Percentiles rank a stretch among this genome's conserved stretches.
phyloP scores from a whole-genome alignment of 2,329 filamentous ascomycete species.

The Penicillium janthinellum region DNA sequence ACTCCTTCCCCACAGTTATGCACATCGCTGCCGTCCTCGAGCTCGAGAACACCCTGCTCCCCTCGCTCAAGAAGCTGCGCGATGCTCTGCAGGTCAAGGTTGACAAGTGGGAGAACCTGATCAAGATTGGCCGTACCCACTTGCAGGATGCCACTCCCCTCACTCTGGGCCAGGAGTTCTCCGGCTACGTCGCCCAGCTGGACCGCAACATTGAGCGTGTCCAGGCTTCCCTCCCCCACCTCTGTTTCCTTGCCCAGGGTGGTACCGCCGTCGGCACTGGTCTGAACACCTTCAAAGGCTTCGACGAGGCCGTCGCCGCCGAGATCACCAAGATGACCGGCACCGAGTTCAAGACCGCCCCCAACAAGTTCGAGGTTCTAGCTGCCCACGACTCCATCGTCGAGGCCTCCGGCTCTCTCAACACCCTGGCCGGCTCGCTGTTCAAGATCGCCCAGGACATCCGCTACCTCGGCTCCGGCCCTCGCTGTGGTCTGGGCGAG shows the following conservation, averaged over 20 bases:
- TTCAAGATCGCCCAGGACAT: conserved; percentile 99
- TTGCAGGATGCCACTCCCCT: conserved; percentile 95
- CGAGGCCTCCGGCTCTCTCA: conserved; percentile 88
- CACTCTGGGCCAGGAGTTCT: conserved; percentile 96
- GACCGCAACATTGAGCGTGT: conserved; percentile 88
- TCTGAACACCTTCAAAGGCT: conserved; percentile 95
- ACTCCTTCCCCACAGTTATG: conserved; percentile 99
- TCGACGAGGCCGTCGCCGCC: conserved; percentile 87
- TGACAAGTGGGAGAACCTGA: conserved; percentile 87
- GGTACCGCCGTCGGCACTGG: conserved; percentile 96
- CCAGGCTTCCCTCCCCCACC: conserved; percentile 77
- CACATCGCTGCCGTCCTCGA: conserved; percentile 97
- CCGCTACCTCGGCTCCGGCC: conserved; percentile 92
- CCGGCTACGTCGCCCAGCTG: conserved; percentile 92
- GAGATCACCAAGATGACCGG: conserved; percentile 93
- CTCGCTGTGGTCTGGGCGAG: conserved; percentile 93
- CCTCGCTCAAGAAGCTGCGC: conserved; percentile 78
- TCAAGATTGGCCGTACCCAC: conserved; percentile 98
- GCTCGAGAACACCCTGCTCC: conserved; percentile 81
- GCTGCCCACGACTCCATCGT: conserved; percentile 95
- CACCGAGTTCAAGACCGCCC: conserved; percentile 89
- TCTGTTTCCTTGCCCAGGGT: conserved; percentile 87
- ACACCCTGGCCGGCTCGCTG: conserved; percentile 86
- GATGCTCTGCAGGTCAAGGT: conserved; percentile 85
- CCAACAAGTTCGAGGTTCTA: conserved; percentile 98